Evolutionary conservation across 2,329 filamentous ascomycete genomes (phyloP).

Genomic region (Fusarium cyanostomum): DNA sequence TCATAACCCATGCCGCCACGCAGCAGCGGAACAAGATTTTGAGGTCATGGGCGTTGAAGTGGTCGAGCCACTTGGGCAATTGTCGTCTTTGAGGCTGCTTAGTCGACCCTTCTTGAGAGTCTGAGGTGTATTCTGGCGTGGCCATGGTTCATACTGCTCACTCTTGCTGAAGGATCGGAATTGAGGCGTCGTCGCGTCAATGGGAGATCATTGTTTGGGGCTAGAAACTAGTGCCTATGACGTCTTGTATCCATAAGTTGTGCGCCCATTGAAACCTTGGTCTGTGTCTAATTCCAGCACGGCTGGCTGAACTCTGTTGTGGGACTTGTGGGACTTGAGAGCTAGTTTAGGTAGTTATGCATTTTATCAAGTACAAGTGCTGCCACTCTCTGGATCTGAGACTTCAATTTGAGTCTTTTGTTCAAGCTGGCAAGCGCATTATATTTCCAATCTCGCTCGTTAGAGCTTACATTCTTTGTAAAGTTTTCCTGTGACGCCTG

Average conservation of each 20-base stretch:
- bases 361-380: too few species aligned
- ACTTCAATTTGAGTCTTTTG: too few species aligned
- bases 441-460: too few species aligned
- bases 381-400: too few species aligned
- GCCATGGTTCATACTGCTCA: slow-evolving; percentile 1
- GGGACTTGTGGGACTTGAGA: background rate
- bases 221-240: background rate
- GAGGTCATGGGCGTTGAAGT: slow-evolving; percentile 58
- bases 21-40: slow-evolving; percentile 59
- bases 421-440: too few species aligned
- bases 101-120: background rate
- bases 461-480: too few species aligned
- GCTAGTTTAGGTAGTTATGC: background rate
- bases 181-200: background rate
- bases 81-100: background rate
- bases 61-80: slow-evolving; percentile 51
- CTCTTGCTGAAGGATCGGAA: background rate
- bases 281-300: background rate
- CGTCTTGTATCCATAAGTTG: background rate
- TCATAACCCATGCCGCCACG: slow-evolving; percentile 56
- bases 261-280: background rate
- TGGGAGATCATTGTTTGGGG: background rate
- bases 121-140: background rate
- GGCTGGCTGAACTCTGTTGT: background rate
- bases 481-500: too few species aligned